phyloP scores from a whole-genome alignment of 75 land plant species.

The Pinus albicaulis region DNA sequence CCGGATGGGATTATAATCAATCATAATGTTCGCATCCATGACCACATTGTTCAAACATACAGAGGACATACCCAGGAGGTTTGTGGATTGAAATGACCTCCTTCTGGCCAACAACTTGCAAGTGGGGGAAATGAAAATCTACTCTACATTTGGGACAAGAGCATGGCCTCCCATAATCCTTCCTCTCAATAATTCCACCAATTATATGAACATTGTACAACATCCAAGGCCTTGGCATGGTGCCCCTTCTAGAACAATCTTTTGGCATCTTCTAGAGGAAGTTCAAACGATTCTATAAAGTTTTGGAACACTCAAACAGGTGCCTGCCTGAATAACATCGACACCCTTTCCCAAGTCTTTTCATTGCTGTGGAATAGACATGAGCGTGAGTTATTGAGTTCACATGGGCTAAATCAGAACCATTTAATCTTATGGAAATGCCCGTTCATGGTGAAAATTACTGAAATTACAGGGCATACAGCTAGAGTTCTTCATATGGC shows the following conservation, averaged over 20 bases:
- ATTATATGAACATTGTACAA: conserved; percentile 53
- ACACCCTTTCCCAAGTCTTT: conserved; percentile 78
- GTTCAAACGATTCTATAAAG: conserved; percentile 40
- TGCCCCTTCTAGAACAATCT: conserved; percentile 69
- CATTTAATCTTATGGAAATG: conserved; percentile 62
- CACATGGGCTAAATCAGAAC: conserved; percentile 69
- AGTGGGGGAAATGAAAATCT: conserved; percentile 78
- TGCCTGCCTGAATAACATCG: conserved; percentile 62
- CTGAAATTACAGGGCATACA: conserved; percentile 64
- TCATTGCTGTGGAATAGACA: conserved; percentile 71
- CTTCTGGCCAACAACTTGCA: conserved; percentile 55
- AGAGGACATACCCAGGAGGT: conserved; percentile 56
- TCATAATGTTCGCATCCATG: conserved; percentile 53
- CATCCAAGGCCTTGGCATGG: conserved; percentile 76
- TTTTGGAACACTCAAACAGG: conserved; percentile 63
- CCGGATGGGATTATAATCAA: conserved; percentile 53
- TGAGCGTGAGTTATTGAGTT: conserved; percentile 75
- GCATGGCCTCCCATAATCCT: conserved; percentile 21
- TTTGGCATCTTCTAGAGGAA: conserved; percentile 48
- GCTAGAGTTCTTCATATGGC: conserved; percentile 54
- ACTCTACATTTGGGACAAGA: conserved; percentile 58
- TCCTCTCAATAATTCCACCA: conserved; percentile 48
- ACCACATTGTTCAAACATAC: conserved; percentile 34
- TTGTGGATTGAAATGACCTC: conserved; percentile 72
- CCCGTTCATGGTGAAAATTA: conserved; percentile 62